Percentiles rank a stretch among this genome's conserved stretches.
phyloP scores from a whole-genome alignment of 139 green algal species.

The Spirogloea muscicola region DNA sequence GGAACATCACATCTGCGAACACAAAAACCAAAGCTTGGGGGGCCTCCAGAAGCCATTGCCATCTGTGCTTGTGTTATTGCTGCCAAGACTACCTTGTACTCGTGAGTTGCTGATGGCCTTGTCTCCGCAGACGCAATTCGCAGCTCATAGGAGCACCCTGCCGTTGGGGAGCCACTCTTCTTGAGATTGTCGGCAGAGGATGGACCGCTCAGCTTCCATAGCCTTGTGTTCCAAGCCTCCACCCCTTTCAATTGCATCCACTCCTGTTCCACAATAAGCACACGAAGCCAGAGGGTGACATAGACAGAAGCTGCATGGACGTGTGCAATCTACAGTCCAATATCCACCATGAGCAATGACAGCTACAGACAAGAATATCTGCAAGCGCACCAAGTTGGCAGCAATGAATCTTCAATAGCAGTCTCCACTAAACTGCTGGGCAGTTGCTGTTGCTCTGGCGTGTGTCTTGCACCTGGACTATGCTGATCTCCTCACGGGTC shows the following conservation, averaged over 20 bases:
- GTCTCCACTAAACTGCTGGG: no score
- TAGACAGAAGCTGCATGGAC: not conserved
- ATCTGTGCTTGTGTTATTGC: no score
- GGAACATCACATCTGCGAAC: no score
- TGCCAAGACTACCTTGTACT: not conserved
- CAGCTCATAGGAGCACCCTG: conserved; percentile 11
- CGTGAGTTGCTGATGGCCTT: not conserved
- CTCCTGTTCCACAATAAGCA: no score
- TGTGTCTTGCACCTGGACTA: conserved; percentile 3
- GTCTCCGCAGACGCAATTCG: conserved; percentile 6
- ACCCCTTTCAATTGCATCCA: not conserved
- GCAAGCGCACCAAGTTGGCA: no score
- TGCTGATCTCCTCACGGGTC: not conserved
- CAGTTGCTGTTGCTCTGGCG: no score
- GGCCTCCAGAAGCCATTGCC: no score
- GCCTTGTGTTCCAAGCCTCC: conserved; percentile 5
- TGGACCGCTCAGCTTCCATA: not conserved
- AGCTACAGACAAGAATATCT: no score
- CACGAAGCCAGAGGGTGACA: no score
- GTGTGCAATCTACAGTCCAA: no score
- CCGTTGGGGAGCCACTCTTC: not conserved
- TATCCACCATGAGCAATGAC: no score
- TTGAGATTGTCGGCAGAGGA: not conserved
- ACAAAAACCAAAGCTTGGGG: not conserved
- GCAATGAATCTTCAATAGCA: no score